These are phyloP conservation scores for Cenchrus purpureus DNA, from an alignment of 176 grass and related monocot species.

Conservation along the genomic window DNA sequence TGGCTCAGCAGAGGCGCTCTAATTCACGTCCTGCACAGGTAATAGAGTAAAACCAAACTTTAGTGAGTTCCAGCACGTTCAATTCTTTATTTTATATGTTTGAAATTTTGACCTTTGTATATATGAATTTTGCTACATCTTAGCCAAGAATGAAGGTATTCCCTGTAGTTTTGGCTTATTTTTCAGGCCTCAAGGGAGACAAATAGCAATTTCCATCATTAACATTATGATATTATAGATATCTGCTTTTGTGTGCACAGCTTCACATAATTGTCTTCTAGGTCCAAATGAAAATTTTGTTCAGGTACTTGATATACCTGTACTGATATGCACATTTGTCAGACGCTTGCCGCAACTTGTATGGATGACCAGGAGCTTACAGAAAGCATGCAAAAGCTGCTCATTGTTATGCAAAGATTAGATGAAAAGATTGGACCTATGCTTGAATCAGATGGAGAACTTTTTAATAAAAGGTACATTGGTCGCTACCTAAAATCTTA, in stretches of 20 bases:
- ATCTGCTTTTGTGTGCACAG: neutral
- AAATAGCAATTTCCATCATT: neutral
- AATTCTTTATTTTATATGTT: neutral
- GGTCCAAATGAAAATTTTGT: neutral
- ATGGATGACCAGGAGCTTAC: slow-evolving; percentile 89
- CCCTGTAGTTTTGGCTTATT: slow-evolving; percentile 29
- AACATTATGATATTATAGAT: neutral
- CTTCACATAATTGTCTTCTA: neutral
- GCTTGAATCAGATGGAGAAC: slow-evolving; percentile 89
- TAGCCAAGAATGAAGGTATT: slow-evolving; percentile 26
- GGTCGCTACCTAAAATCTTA: slow-evolving; percentile 22
- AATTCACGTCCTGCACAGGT: slow-evolving; percentile 93
- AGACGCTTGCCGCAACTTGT: slow-evolving; percentile 83
- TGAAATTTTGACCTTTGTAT: slow-evolving; percentile 6
- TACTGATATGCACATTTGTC: slow-evolving; percentile 39
- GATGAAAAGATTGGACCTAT: slow-evolving; percentile 89
- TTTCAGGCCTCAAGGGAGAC: neutral
- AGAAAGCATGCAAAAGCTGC: slow-evolving; percentile 91
- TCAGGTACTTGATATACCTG: slow-evolving; percentile 8
- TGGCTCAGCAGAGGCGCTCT: slow-evolving; percentile 76
- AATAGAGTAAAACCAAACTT: slow-evolving; percentile 31
- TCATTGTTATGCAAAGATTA: slow-evolving; percentile 96
- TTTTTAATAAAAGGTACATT: slow-evolving; percentile 92
- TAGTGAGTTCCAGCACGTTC: slow-evolving; percentile 26
- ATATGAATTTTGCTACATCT: slow-evolving; percentile 8